phyloP scores from a whole-genome alignment of 169 alveolate species.

The Eimeria necatrix region DNA sequence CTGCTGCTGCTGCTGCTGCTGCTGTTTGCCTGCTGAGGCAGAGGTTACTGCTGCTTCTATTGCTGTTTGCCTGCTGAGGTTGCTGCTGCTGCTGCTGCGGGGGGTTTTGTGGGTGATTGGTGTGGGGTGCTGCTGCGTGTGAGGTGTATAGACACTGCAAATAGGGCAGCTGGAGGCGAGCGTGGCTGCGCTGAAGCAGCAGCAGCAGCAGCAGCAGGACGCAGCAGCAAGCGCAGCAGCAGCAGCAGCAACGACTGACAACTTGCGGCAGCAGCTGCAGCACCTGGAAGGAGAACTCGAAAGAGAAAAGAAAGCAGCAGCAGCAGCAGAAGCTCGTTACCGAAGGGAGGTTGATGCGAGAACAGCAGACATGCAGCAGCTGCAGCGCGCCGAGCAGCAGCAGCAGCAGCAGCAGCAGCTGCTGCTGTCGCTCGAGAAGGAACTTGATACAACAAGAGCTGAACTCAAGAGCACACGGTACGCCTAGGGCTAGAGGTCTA shows the following conservation, averaged over 20 bases:
- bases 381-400: conserved; percentile 58
- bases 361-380: conserved; percentile 64
- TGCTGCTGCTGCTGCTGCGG: conserved; percentile 35
- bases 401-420: conserved; percentile 68
- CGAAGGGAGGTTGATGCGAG: conserved; percentile 43
- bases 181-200: conserved; percentile 38
- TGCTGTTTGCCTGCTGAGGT: background rate
- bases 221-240: conserved; percentile 71
- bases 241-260: conserved; percentile 63
- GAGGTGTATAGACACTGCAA: conserved; percentile 47
- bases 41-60: conserved; percentile 2
- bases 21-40: background rate
- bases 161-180: conserved; percentile 54
- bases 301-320: conserved; percentile 23
- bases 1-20: conserved; percentile 41
- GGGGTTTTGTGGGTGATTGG: background rate
- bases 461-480: conserved; percentile 42
- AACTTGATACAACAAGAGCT: background rate
- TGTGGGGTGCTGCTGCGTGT: background rate
- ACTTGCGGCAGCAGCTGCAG: conserved; percentile 49
- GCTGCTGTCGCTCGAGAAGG: conserved; percentile 10
- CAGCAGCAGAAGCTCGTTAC: conserved; percentile 35
- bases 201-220: conserved; percentile 75
- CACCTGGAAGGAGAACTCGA: conserved; percentile 16
- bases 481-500: background rate